Percentiles rank a stretch among this genome's conserved stretches.
Conservation (phyloP, 306 rosid species). For the Trifolium fragiferum region DNA sequence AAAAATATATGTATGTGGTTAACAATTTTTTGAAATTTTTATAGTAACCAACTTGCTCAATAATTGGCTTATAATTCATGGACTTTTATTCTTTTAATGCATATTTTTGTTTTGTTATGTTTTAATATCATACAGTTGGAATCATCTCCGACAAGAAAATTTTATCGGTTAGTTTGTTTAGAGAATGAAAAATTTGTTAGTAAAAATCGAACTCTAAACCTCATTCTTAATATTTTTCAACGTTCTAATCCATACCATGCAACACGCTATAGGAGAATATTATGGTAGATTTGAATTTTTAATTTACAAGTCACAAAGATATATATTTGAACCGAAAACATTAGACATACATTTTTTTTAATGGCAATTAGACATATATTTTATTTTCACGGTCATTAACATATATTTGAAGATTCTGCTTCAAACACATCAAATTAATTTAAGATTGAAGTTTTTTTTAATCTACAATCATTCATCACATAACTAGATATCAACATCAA, state of each 20-base stretch:
- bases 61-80: conserved; percentile 32
- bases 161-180: neutral
- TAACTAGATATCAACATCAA: neutral
- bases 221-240: too few species aligned
- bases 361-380: neutral
- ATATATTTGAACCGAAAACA: neutral
- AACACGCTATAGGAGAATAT: neutral
- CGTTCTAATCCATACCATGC: neutral
- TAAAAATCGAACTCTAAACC: neutral
- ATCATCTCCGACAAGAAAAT: neutral
- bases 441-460: neutral
- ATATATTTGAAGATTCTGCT: neutral
- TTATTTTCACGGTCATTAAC: neutral
- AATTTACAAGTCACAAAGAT: neutral
- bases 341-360: neutral
- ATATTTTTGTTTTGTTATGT: neutral
- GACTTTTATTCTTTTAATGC: neutral
- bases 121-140: conserved; percentile 14
- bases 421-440: conserved; percentile 4
- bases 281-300: neutral
- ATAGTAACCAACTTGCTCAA: conserved; percentile 30
- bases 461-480: neutral
- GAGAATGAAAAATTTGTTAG: too few species aligned
- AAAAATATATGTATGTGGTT: conserved; percentile 3
- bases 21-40: conserved; percentile 4